Percentiles rank a stretch among this genome's conserved stretches.
Evolutionary conservation across 768 basidiomycete genomes (phyloP).

Genomic region (Holtermannia corniformis): DNA sequence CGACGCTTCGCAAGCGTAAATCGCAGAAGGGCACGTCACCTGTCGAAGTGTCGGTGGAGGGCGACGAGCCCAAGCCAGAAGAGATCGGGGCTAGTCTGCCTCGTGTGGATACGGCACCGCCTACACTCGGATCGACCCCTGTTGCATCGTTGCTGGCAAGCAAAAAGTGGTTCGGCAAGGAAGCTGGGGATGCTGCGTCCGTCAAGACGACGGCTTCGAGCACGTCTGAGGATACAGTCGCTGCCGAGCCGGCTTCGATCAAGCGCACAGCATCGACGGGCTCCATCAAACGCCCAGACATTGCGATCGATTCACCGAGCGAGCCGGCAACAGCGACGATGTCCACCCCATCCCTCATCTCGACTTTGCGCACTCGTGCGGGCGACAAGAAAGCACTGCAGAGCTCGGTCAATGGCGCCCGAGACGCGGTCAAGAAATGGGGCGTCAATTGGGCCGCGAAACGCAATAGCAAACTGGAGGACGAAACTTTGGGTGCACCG

Average conservation of each 20-base stretch:
- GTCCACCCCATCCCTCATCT: constrained; percentile 59
- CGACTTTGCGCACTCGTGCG: constrained; percentile 57
- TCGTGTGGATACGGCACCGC: constrained; percentile 17
- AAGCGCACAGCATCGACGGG: neutral
- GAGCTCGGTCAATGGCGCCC: constrained; percentile 55
- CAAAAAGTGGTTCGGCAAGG: constrained; percentile 23
- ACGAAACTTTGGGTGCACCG: constrained; percentile 8
- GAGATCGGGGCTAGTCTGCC: constrained; percentile 6
- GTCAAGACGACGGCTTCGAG: neutral
- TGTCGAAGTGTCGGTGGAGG: neutral
- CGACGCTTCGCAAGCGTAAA: constrained; percentile 18
- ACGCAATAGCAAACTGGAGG: constrained; percentile 7
- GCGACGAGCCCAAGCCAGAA: neutral
- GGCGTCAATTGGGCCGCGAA: constrained; percentile 63
- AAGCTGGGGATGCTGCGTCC: neutral
- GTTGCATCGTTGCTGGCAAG: constrained; percentile 12
- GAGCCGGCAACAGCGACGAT: constrained; percentile 16
- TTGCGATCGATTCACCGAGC: neutral
- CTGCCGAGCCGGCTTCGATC: neutral
- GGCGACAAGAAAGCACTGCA: constrained; percentile 76
- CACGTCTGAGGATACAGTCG: no score
- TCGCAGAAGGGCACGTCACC: constrained; percentile 3
- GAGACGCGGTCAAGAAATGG: constrained; percentile 88
- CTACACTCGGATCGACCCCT: constrained; percentile 2
- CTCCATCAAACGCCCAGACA: neutral